A percentile compares a stretch with the other conserved stretches of the same genome.
Conservation (phyloP, 225 moss, liverwort and hornwort genomes). For the Rhytidiadelphus loreus region DNA sequence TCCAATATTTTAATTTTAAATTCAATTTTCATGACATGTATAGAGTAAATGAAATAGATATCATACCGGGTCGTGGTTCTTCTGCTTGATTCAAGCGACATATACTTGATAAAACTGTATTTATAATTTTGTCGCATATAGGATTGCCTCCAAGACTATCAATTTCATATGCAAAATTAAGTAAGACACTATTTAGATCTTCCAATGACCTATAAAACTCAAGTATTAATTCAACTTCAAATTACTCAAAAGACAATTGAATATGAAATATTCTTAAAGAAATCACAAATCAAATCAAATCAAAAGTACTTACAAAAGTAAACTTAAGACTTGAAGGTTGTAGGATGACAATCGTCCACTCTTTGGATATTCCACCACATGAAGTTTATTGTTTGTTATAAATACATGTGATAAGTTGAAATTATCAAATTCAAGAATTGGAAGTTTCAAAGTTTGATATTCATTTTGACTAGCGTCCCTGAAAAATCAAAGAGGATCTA, state of each 20-base stretch:
- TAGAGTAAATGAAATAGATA: not conserved
- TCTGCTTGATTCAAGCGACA: not conserved
- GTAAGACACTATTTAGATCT: too few relatives aligned
- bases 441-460: not conserved
- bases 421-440: not conserved
- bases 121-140: not conserved
- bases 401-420: not conserved
- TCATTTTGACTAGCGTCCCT: not conserved
- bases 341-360: not conserved
- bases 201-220: fast-evolving
- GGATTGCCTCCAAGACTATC: not conserved
- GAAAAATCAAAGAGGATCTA: not conserved
- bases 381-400: not conserved
- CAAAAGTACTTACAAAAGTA: not conserved
- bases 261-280: too few relatives aligned
- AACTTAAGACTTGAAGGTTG: not conserved
- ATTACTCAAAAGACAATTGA: not conserved
- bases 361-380: not conserved
- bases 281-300: not conserved
- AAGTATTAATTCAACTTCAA: not conserved
- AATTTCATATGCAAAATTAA: too few relatives aligned
- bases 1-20: too few relatives aligned
- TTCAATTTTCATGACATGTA: too few relatives aligned
- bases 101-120: not conserved
- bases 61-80: not conserved